A percentile compares a stretch with the other conserved stretches of the same genome.
Conservation (phyloP, 164 flowering plant genomes). For the Vitis cinerea region DNA sequence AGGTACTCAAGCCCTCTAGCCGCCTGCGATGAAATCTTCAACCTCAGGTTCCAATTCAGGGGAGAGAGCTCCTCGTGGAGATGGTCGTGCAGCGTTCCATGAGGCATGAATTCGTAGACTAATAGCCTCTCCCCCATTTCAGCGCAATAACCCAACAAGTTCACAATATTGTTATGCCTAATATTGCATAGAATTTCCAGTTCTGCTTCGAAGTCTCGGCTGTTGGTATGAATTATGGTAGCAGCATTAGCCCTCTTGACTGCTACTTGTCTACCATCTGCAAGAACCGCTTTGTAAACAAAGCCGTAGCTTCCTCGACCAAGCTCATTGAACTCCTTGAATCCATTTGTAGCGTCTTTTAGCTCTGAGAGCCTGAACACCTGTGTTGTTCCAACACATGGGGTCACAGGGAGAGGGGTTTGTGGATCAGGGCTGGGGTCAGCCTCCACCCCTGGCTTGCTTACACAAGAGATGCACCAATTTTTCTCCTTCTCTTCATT, state of each 20-base stretch:
- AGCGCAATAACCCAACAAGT: slow-evolving; percentile 73
- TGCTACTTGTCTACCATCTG: slow-evolving; percentile 83
- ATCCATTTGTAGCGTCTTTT: slow-evolving; percentile 90
- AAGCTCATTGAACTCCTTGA: slow-evolving; percentile 91
- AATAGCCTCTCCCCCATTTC: slow-evolving; percentile 87
- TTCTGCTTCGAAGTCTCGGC: slow-evolving; percentile 74
- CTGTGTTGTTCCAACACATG: slow-evolving; percentile 57
- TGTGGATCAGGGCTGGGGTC: slow-evolving; percentile 26
- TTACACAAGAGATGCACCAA: slow-evolving; percentile 43
- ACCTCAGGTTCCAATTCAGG: slow-evolving; percentile 59
- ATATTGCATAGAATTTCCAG: slow-evolving; percentile 75
- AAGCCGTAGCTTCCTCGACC: slow-evolving; percentile 96
- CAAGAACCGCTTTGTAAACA: slow-evolving; percentile 77
- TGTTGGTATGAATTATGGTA: slow-evolving; percentile 74
- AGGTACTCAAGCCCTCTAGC: slow-evolving; percentile 83
- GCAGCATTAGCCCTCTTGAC: slow-evolving; percentile 93
- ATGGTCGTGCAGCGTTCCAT: slow-evolving; percentile 81
- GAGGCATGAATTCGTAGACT: slow-evolving; percentile 80
- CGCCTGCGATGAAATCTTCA: slow-evolving; percentile 66
- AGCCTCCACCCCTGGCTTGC: slow-evolving; percentile 40
- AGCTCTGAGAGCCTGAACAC: slow-evolving; percentile 84
- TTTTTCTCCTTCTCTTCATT: slow-evolving; percentile 35
- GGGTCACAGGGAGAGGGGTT: slow-evolving; percentile 32
- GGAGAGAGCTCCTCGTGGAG: slow-evolving; percentile 75
- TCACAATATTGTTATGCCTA: slow-evolving; percentile 72